Evolutionary conservation across 1,284 basidiomycete species (phyloP), one percentile per base, ranked within the genome.

Genomic region (Garcileccinum viscosum): DNA sequence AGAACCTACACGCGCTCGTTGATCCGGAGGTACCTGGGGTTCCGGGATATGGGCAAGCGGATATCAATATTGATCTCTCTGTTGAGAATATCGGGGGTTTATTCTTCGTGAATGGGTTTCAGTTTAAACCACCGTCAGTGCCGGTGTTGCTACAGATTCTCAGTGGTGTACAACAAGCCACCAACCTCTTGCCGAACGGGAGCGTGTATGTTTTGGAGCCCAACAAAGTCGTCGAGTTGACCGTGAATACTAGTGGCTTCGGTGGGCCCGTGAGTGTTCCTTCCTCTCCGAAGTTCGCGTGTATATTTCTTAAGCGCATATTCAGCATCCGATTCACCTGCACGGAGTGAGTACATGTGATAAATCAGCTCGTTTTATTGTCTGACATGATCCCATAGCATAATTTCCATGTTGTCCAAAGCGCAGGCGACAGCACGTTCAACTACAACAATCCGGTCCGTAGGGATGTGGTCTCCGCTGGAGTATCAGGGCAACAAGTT

Each of bases 391-490:
- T 42, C 17, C 30, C 8, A 50, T 61, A 82, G 75, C 82, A 83
- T 58, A 69, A 67, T 15, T 81, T 83, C 62, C 73, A 80, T 58
- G 82, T 84, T 38, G 71, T 83, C n/a, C 79, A 79, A 69, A 76
- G 74, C 35, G 76, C 76, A 14, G 76, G 75, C 32, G n/a, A 5
- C 27, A 74, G 66, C 60, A 53, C 65, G 9, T 80, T 81, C 67
- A 85, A 86, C 74, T 84, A 78, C 70, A 66, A 69, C 12, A 83
- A 86, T 66, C 85, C 85, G 2, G 76, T 80, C 14, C 77, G 77
- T 38, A 74, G 82, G 19, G 83, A 84, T 56, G 76, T 77, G 7
- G 70, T 75, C 35, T 77, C 69, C 8, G 68, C 76, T 44, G 82
- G 81, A 30, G 59, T 35, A 32, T 24, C 63, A 53, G 77, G 72